These are phyloP conservation scores for Grifola frondosa DNA, from an alignment of 1,284 basidiomycete genomes.

Conservation along the genomic window DNA sequence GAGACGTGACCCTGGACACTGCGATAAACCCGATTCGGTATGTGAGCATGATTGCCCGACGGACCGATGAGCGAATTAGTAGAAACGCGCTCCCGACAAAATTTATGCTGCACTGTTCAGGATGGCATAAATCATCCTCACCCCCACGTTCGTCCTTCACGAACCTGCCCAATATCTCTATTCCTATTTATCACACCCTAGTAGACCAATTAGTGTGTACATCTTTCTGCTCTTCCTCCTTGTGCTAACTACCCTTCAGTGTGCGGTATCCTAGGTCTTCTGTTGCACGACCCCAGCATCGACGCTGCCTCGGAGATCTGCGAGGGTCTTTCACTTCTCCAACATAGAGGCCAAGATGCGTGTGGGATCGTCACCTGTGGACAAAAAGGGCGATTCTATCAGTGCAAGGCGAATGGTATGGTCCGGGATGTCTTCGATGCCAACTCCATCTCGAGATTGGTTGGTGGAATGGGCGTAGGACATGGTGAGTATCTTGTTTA, in stretches of 20 bases:
- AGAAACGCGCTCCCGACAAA: too few species aligned
- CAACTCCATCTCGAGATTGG: conserved; percentile 72
- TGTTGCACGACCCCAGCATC: conserved; percentile 74
- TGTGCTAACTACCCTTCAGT: conserved; percentile 39
- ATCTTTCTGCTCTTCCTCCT: neutral
- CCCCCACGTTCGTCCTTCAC: conserved; percentile 7
- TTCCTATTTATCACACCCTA: conserved; percentile 6
- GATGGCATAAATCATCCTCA: too few species aligned
- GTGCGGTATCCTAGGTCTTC: conserved; percentile 88
- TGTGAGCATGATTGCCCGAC: too few species aligned
- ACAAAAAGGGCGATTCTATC: conserved; percentile 91
- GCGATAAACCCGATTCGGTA: too few species aligned
- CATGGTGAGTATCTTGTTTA: conserved; percentile 67
- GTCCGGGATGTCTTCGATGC: conserved; percentile 96
- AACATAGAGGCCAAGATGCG: conserved; percentile 97
- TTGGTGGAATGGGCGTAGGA: conserved; percentile 96
- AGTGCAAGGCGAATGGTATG: conserved; percentile 99
- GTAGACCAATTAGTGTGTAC: conserved; percentile 10
- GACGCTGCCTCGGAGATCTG: conserved; percentile 86
- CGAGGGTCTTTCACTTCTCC: conserved; percentile 88
- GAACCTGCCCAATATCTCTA: neutral
- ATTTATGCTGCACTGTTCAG: too few species aligned
- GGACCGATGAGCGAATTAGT: too few species aligned
- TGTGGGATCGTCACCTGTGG: conserved; percentile 98
- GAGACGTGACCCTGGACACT: too few species aligned